Evolutionary conservation across 768 basidiomycete genomes (phyloP), one percentile per base, ranked within the genome.

Genomic region (Boletus sensibilis): DNA sequence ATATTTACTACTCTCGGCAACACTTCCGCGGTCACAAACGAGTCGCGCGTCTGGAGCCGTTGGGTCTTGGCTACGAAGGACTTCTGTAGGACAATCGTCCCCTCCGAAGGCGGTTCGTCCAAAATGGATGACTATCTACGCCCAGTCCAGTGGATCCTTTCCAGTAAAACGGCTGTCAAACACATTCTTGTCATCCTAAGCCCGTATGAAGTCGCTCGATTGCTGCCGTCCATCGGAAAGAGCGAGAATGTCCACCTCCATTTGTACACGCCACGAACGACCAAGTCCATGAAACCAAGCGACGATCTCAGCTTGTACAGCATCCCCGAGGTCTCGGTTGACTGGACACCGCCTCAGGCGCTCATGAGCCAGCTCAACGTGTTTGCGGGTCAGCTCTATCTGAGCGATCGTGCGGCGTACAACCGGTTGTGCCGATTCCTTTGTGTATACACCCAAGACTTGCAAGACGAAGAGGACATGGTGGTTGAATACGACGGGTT

Each of bases 391-490:
- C 78, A 81, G 52, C 67, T 81, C 4, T 81, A 75, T 52, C 52
- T 79, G 37, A 64, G 62, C 11, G 62, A 74, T 23, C 62, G 70
- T 25, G 55, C 53, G 12, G 61, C 72, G 2, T 81, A 79, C 50
- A 56, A 56, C 29, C 59, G 54, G 1, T 35, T 76, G 14, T 79
- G 79, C 54, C 56, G 63, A 25, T 65, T 75, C 52, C 63, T 81
- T 33, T 73, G 78, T 4, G 23, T 79, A 12, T 58, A 68, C 8
- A 71, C 79, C 6, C 72, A 64, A 13, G 76, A 81, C 4, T 78
- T 68, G 72, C 74, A 79, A 31, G 79, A 75, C 3, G 77, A 76
- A 2, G 77, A 79, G 58, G 79, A 76, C 5, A 76, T 80, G 45
- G 10, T 38, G 2, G 33, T 61, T 3, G 46, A 59, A n/a, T 45